phyloP scores from a whole-genome alignment of 495 filamentous ascomycete species.

The Neurospora africana region DNA sequence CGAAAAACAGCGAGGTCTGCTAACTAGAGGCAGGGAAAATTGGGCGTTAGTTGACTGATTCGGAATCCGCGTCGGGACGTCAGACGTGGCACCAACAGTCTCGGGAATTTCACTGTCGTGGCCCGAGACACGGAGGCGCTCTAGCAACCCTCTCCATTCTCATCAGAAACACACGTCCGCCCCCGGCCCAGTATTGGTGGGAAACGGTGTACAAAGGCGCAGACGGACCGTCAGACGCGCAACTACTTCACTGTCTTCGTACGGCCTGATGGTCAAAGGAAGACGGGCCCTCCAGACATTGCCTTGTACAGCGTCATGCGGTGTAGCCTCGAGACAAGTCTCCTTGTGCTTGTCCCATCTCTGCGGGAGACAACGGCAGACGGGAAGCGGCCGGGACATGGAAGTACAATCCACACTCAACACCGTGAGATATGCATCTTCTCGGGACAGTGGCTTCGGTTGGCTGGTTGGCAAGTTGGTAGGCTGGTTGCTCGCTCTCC shows the following conservation, averaged over 20 bases:
- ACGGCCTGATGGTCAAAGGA: not conserved
- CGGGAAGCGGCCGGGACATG: not conserved
- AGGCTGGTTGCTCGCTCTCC: not conserved
- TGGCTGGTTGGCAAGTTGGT: not conserved
- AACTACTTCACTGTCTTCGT: not conserved
- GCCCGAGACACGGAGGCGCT: not conserved
- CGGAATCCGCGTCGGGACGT: not conserved
- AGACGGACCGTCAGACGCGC: not conserved
- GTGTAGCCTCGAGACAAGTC: not conserved
- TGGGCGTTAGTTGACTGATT: not conserved
- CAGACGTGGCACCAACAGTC: not conserved
- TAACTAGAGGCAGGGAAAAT: not conserved
- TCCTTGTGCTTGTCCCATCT: not conserved
- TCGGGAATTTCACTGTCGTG: not conserved
- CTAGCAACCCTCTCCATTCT: not conserved
- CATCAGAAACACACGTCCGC: not conserved
- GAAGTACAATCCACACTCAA: not conserved
- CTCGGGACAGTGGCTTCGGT: not conserved
- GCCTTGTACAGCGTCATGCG: not conserved
- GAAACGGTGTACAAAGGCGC: not conserved
- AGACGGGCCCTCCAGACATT: not conserved
- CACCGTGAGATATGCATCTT: not conserved
- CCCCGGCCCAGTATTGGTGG: not conserved
- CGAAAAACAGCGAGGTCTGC: not conserved
- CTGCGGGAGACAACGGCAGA: not conserved